Evolutionary conservation across 2,329 filamentous ascomycete species (phyloP).

Genomic region (Aureobasidium musti): DNA sequence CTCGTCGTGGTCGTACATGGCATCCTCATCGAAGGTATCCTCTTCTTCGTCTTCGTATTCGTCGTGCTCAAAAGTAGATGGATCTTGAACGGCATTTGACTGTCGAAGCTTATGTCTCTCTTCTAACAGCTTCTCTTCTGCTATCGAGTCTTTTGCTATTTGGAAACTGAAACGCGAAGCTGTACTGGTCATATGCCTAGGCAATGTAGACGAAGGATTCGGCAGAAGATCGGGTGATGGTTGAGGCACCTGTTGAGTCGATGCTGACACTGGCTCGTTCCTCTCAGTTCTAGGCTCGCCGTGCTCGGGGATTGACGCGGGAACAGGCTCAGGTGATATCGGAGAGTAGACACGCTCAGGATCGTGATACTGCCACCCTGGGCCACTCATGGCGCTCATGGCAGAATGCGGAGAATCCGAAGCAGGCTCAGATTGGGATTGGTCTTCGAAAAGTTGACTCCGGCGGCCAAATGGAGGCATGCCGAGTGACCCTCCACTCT

Average conservation of each 20-base stretch:
- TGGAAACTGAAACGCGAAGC: conserved; percentile 82
- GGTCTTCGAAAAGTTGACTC: conserved; percentile 39
- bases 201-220: conserved; percentile 34
- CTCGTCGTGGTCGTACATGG: conserved; percentile 51
- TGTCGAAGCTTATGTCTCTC: conserved; percentile 68
- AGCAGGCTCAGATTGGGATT: conserved; percentile 33
- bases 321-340: conserved; percentile 26
- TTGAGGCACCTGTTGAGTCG: not conserved
- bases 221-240: not conserved
- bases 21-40: conserved; percentile 44
- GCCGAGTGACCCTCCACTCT: conserved; percentile 37
- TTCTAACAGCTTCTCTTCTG: conserved; percentile 68
- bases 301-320: not conserved
- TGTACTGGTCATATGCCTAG: conserved; percentile 59
- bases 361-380: conserved; percentile 17
- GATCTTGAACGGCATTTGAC: conserved; percentile 42
- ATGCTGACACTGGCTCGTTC: not conserved
- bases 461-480: conserved; percentile 42
- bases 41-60: conserved; percentile 34
- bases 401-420: conserved; percentile 31
- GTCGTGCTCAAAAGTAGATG: not conserved
- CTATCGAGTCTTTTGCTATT: conserved; percentile 67
- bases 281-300: not conserved
- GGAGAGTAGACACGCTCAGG: conserved; percentile 24
- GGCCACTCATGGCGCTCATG: conserved; percentile 28